Conservation (phyloP, 371 early-diverging fungal genomes). For the Syncephalis fuscata region DNA sequence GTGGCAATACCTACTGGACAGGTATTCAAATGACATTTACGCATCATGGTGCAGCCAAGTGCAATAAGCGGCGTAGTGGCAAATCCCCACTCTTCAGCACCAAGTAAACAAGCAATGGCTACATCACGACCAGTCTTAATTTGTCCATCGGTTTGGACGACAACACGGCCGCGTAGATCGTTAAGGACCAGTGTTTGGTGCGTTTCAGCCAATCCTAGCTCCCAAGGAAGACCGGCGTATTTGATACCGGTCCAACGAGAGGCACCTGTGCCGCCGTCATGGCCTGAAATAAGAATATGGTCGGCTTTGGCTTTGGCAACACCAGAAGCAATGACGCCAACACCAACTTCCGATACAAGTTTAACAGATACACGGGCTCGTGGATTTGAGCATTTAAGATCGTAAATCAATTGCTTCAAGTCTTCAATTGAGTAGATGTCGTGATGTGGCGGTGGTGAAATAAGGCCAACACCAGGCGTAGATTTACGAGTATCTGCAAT, state of each 20-base stretch:
- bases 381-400: slow-evolving; percentile 86
- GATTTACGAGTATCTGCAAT: slow-evolving; percentile 90
- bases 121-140: slow-evolving; percentile 94
- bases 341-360: slow-evolving; percentile 91
- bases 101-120: slow-evolving; percentile 85
- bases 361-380: slow-evolving; percentile 86
- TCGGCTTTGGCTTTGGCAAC: slow-evolving; percentile 95
- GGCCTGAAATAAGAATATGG: slow-evolving; percentile 88
- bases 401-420: slow-evolving; percentile 92
- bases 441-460: slow-evolving; percentile 94
- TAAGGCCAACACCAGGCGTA: slow-evolving; percentile 88
- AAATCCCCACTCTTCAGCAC: slow-evolving; percentile 97
- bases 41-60: slow-evolving; percentile 94
- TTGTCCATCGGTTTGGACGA: slow-evolving; percentile 94
- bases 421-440: slow-evolving; percentile 97
- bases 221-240: slow-evolving; percentile 95
- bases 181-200: slow-evolving; percentile 93
- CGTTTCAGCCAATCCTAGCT: slow-evolving; percentile 91
- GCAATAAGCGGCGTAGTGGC: slow-evolving; percentile 94
- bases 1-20: slow-evolving; percentile 97
- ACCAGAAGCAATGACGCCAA: slow-evolving; percentile 91
- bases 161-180: slow-evolving; percentile 85
- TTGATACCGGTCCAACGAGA: slow-evolving; percentile 96
- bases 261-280: slow-evolving; percentile 98
- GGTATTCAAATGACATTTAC: slow-evolving; percentile 84